Evolutionary conservation across 2,329 filamentous ascomycete species (phyloP), one percentile per base, ranked within the genome.

Genomic region (Sporothrix humicola): DNA sequence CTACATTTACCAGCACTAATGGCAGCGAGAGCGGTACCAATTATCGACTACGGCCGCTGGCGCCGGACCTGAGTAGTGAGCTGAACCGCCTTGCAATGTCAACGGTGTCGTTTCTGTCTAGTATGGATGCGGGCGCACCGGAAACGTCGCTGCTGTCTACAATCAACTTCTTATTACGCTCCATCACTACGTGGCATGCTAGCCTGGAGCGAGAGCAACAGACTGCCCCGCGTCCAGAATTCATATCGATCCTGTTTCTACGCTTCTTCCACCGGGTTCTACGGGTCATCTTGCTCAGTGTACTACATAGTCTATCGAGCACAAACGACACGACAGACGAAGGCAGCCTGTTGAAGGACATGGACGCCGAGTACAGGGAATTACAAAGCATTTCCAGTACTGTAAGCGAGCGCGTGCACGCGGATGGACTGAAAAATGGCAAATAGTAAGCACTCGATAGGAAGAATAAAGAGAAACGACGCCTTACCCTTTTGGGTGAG

Each of bases 361-460:
- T 63, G 17, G 59, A 10, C 10, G 31, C 4, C 59, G 59, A 63
- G 15, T 63, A 44, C 37, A 44, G 31, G 37, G 6, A 63, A 63
- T 63, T 63, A 63, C 59, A 63, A 63, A 63, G 13, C 59, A 63
- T 63, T 63, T 13, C 31, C 59, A 63, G 31, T 7, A 10, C 10
- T 2, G 31, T 63, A 1, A 17, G 31, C 15, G 59, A 63, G 15
- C 59, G 59, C 15, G 37, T 63, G 23, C 56, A 15, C 0, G 10
- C 56, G 0, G 23, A 59, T 31, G 56, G 56, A 15, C 23, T 13
- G 2, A 13, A 31, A 3, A 31, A 15, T 31, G 56, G 56, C 8
- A 13, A 59, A 15, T 59, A 13, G 56, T 59, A 59, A 59, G 12
- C 23, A n/a, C n/a, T n/a, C n/a, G n/a, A n/a, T n/a, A n/a, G n/a